phyloP scores from a whole-genome alignment of 108 stramenopile species.

The Heterococcus sp. region DNA sequence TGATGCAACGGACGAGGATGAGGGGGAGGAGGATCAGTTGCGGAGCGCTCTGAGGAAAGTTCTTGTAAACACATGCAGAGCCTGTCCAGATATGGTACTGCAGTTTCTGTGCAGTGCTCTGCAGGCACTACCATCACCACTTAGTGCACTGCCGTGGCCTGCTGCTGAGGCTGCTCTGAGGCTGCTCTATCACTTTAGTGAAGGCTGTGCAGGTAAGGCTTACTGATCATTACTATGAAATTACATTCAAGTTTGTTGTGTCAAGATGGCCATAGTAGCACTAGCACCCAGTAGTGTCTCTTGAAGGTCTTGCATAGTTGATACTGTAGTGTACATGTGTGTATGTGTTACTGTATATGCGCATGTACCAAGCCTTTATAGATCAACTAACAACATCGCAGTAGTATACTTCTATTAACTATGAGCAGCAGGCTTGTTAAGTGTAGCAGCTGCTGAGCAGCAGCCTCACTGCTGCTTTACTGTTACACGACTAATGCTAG shows the following conservation, averaged over 20 bases:
- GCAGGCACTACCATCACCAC: constrained; percentile 26
- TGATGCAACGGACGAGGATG: constrained; percentile 44
- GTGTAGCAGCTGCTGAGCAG: too few species aligned
- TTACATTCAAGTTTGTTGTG: neutral
- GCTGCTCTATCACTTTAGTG: constrained; percentile 31
- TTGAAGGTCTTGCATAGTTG: neutral
- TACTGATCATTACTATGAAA: too few species aligned
- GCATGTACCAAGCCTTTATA: neutral
- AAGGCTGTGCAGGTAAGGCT: constrained; percentile 14
- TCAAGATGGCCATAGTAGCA: neutral
- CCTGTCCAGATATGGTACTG: constrained; percentile 5
- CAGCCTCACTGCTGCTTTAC: too few species aligned
- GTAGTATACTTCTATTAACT: too few species aligned
- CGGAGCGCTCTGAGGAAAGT: constrained; percentile 24
- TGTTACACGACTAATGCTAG: too few species aligned
- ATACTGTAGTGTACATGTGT: neutral
- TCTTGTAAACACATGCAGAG: constrained; percentile 24
- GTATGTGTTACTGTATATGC: too few species aligned
- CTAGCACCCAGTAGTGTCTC: too few species aligned
- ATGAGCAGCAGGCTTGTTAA: too few species aligned
- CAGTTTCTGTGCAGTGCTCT: constrained; percentile 27
- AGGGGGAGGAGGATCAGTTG: constrained; percentile 41
- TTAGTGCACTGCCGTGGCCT: constrained; percentile 21
- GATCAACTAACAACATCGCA: too few species aligned
- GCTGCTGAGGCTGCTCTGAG: constrained; percentile 30